Base-by-base conservation (phyloP, 345 rosid genomes). In the Physaria fendleri region DNA sequence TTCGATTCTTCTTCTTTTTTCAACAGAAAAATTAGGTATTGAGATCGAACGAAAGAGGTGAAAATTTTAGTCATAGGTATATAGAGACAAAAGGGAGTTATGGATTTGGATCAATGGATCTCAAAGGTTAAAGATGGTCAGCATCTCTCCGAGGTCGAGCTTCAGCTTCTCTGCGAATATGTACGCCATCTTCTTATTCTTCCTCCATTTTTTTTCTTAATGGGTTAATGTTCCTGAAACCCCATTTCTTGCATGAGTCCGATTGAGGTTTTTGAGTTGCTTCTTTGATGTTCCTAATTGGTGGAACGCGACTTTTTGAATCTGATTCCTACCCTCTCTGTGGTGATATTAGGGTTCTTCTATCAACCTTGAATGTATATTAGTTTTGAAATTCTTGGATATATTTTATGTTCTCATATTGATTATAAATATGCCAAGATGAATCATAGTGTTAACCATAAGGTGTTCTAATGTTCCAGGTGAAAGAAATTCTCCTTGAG, bases 81-180 rank as follows among this genome's bases (percentile, higher is more conserved):
- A 65, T 39, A 55, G 10, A 20, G 14, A 13, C 16, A 3, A 48
- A 29, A 59, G 28, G n/a, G 46, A 40, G 79, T 13, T 64, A 90
- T 94, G 99, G 99, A 94, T 81, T 90, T 94, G 85, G 97, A 90
- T 78, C 88, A 86, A 71, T 94, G 99, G 99, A 85, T 94, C 62
- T 63, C 82, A 4, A 94, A 90, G 82, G 97, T 90, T 24, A 90
- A 87, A 77, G 99, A 87, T 64, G 97, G 99, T 33, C 90, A 94
- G 46, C 95, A 90, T 62, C 95, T 94, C 9, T 62, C 82, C 18
- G 97, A 94, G 70, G 87, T 87, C 78, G 97, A 94, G 78, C 97
- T 94, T 51, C 97, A 94, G 78, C 95, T 85, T 52, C 96, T 94
- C 59, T 94, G 99, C 78, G 99, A 94, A 87, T 90, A 81, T 61